phyloP scores from a whole-genome alignment of 805 yeast species.

The Saturnispora serradocipensis region DNA sequence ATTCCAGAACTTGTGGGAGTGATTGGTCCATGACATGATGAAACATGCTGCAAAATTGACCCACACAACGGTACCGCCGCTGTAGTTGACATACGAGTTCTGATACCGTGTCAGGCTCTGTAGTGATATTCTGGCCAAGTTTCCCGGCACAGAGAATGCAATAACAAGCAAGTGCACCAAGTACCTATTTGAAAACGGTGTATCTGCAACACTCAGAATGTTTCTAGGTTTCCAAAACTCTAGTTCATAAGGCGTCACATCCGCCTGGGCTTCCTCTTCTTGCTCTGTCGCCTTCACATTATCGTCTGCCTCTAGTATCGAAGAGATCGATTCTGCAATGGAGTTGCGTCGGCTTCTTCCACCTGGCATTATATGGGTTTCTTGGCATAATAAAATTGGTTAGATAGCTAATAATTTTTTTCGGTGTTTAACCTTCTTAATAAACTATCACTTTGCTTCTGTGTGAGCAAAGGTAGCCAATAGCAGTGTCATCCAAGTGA shows the following conservation, averaged over 20 bases:
- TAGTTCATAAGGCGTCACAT: conserved; percentile 10
- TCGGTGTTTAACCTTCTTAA: too few species aligned
- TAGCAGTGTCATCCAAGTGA: too few species aligned
- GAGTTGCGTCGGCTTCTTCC: neutral
- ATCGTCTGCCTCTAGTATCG: neutral
- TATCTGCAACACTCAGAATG: conserved; percentile 13
- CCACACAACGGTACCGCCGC: conserved; percentile 46
- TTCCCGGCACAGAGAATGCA: conserved; percentile 13
- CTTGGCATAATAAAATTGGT: neutral
- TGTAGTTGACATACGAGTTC: conserved; percentile 13
- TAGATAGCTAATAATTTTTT: neutral
- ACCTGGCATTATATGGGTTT: neutral
- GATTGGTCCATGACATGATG: conserved; percentile 44
- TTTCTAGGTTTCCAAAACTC: conserved; percentile 15
- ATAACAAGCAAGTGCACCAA: conserved; percentile 9
- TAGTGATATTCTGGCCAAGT: conserved; percentile 12
- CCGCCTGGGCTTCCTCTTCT: conserved; percentile 8
- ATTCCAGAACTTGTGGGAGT: conserved; percentile 13
- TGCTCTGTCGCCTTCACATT: conserved; percentile 7
- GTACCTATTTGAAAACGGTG: conserved; percentile 13
- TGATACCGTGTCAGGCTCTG: conserved; percentile 13
- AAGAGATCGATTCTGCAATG: neutral
- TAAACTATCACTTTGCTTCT: too few species aligned
- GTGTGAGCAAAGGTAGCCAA: too few species aligned
- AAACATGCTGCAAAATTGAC: conserved; percentile 67